Conservation (phyloP, 345 rosid species). For the Populus tremula region DNA sequence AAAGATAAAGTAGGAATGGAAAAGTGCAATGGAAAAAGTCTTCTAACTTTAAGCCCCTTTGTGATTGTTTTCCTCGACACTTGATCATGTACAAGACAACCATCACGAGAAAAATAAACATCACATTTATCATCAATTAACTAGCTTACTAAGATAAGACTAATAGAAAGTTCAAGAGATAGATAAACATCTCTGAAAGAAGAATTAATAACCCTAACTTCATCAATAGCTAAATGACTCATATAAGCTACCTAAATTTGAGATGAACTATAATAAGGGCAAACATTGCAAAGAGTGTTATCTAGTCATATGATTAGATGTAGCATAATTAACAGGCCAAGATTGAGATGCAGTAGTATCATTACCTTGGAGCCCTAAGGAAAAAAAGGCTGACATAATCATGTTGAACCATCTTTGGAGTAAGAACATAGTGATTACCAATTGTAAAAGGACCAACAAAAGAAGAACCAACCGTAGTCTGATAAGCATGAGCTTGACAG, state of each 20-base stretch:
- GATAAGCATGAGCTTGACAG: neutral
- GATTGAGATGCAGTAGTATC: neutral
- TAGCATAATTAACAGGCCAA: neutral
- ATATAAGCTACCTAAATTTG: neutral
- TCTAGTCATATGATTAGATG: conserved; percentile 8
- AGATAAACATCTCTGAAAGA: neutral
- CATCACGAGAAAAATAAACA: conserved; percentile 6
- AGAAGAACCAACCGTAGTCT: neutral
- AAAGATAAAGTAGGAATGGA: neutral
- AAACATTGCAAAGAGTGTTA: too few relatives aligned
- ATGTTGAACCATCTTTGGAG: conserved; percentile 9
- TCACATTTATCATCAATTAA: neutral
- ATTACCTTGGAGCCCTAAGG: conserved; percentile 4
- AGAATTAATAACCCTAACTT: neutral
- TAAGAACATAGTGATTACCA: neutral
- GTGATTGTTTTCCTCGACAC: neutral
- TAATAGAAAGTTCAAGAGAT: neutral
- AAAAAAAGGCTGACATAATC: neutral
- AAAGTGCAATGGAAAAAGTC: neutral
- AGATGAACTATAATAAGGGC: neutral
- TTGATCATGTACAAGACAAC: conserved; percentile 11
- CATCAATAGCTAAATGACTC: neutral
- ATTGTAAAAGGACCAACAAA: neutral
- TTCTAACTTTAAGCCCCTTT: conserved; percentile 7
- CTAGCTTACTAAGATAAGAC: neutral